A percentile compares a stretch with the other conserved stretches of the same genome.
Evolutionary conservation across 768 basidiomycete genomes (phyloP).

Genomic region (Tulasnella sp.): DNA sequence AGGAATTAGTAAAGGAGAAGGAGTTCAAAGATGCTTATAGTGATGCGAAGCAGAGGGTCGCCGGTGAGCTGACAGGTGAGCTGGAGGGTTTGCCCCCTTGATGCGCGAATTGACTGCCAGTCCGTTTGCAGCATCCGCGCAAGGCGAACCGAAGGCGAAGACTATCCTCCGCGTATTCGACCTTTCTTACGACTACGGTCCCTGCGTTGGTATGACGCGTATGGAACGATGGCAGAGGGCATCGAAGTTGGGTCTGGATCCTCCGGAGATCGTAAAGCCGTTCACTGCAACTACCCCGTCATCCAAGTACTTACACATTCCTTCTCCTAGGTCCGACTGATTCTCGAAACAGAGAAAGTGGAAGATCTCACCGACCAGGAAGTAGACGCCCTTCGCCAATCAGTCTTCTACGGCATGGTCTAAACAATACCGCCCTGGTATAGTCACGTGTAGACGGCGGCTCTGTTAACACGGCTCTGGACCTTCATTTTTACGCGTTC

Average conservation of each 20-base stretch:
- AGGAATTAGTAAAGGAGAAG: conserved; percentile 6
- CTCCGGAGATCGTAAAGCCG: conserved; percentile 31
- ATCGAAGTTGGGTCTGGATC: conserved; percentile 30
- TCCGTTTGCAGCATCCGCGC: conserved; percentile 14
- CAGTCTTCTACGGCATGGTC: conserved; percentile 43
- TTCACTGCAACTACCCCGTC: background rate
- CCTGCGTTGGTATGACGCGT: conserved; percentile 23
- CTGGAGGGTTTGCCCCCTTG: background rate
- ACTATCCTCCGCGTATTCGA: conserved; percentile 21
- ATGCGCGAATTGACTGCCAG: background rate
- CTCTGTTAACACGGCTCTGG: too few species aligned
- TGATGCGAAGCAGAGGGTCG: background rate
- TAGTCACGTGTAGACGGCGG: too few species aligned
- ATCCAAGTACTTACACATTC: background rate
- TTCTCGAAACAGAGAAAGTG: conserved; percentile 53
- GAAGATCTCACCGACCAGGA: conserved; percentile 32
- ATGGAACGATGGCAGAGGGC: conserved; percentile 33
- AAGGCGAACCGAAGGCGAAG: conserved; percentile 15
- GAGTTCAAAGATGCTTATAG: conserved; percentile 4
- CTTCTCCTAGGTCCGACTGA: conserved; percentile 52
- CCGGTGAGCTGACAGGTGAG: conserved; percentile 3
- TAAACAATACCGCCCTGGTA: too few species aligned
- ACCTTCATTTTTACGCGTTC: too few species aligned
- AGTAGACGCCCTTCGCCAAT: conserved; percentile 41
- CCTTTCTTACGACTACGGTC: conserved; percentile 22